Conservation (phyloP, 768 basidiomycete genomes). For the Candolleomyces eurysporus region DNA sequence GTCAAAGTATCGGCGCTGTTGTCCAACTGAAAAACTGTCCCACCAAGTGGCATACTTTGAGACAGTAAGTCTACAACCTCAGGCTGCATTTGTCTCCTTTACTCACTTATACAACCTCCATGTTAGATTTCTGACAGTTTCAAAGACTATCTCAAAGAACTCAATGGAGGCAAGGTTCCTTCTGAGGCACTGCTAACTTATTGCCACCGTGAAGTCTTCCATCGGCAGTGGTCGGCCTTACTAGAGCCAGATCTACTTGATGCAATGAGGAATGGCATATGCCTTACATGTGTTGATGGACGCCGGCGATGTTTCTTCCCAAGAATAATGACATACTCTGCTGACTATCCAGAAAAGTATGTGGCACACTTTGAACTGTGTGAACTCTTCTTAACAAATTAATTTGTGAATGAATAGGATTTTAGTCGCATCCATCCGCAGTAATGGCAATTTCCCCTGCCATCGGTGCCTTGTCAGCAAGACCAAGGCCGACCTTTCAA, state of each 20-base stretch:
- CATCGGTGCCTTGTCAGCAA: neutral
- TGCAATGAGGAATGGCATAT: neutral
- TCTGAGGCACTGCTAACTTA: neutral
- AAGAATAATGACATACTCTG: conserved; percentile 3
- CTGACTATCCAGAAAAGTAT: conserved; percentile 8
- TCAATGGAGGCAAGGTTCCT: neutral
- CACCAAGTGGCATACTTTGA: conserved; percentile 21
- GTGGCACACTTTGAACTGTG: no score
- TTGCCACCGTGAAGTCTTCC: neutral
- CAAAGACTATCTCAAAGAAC: neutral
- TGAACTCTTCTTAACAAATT: neutral
- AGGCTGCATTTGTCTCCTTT: neutral
- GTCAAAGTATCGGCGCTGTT: neutral
- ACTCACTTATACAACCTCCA: neutral
- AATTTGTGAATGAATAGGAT: neutral
- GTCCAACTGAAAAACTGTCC: neutral
- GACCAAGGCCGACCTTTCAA: neutral
- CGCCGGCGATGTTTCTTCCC: conserved; percentile 1
- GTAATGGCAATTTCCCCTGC: neutral
- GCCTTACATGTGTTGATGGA: conserved; percentile 3
- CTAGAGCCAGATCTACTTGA: neutral
- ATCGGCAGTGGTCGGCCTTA: neutral
- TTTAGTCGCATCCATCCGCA: neutral
- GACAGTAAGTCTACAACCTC: conserved; percentile 20
- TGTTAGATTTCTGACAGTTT: neutral